Evolutionary conservation across 176 grass and related monocot genomes (phyloP).

Genomic region (Triticum dicoccoides): DNA sequence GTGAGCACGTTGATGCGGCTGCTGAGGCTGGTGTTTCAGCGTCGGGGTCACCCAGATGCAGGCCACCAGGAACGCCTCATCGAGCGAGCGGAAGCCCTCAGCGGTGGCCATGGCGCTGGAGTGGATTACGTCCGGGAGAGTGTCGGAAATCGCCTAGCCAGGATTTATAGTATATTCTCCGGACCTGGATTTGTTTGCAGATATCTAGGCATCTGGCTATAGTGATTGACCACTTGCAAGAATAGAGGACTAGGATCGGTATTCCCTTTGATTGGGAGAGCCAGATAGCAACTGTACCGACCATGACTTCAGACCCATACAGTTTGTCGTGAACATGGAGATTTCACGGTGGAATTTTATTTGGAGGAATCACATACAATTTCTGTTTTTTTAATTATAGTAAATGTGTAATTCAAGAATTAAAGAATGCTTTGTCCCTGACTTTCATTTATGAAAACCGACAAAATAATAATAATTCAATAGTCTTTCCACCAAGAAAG

Average conservation of each 20-base stretch:
- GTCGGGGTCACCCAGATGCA: constrained; percentile 73
- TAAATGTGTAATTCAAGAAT: too few relatives aligned
- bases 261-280: neutral
- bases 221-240: neutral
- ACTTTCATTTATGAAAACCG: too few relatives aligned
- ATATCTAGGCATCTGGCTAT: neutral
- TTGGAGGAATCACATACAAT: too few relatives aligned
- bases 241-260: neutral
- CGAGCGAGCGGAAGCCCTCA: constrained; percentile 49
- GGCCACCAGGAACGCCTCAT: constrained; percentile 63
- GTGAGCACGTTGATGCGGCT: constrained; percentile 33
- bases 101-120: constrained; percentile 15
- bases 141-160: neutral
- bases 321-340: too few relatives aligned
- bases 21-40: constrained; percentile 46
- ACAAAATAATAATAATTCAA: too few relatives aligned
- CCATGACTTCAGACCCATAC: too few relatives aligned
- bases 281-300: too few relatives aligned
- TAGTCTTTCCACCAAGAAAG: too few relatives aligned
- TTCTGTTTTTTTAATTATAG: too few relatives aligned
- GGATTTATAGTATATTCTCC: constrained; percentile 7
- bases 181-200: constrained; percentile 47
- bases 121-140: neutral
- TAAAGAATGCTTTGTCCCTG: too few relatives aligned
- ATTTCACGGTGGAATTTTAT: neutral